Evolutionary conservation across 495 filamentous ascomycete genomes (phyloP).

Genomic region (Neurospora pannonica): DNA sequence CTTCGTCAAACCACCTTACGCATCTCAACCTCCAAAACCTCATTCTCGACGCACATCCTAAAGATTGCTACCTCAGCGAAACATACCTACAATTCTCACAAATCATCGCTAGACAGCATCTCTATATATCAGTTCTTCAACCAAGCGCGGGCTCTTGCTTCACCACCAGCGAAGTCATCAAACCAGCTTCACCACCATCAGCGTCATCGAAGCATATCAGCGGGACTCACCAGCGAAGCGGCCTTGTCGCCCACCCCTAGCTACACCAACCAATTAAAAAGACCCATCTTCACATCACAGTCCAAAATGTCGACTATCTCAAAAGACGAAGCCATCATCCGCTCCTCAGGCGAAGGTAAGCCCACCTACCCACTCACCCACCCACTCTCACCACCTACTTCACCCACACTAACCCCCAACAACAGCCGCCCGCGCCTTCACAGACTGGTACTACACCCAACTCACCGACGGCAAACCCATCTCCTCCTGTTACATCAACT

Average conservation of each 20-base stretch:
- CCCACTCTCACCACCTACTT: background rate
- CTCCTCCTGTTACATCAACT: constrained; percentile 26
- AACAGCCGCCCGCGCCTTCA: constrained; percentile 31
- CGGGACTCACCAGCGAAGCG: background rate
- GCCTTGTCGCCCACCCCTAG: background rate
- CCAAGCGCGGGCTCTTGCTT: background rate
- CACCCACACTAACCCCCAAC: background rate
- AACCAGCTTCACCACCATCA: background rate
- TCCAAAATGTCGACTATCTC: constrained; percentile 2
- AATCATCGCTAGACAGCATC: background rate
- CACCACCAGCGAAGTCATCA: background rate
- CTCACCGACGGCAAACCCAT: constrained; percentile 26
- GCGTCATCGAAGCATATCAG: background rate
- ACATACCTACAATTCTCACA: background rate
- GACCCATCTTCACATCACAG: background rate
- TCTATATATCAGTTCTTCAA: background rate
- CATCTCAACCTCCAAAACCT: background rate
- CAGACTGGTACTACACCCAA: constrained; percentile 32
- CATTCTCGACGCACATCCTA: background rate
- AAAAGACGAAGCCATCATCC: constrained; percentile 13
- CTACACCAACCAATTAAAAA: background rate
- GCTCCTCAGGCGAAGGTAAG: constrained; percentile 22
- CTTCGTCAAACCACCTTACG: background rate
- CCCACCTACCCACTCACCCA: constrained; percentile 1
- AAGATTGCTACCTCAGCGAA: background rate